Evolutionary conservation across 805 yeast genomes (phyloP), one percentile per base, ranked within the genome.

Genomic region (Tetrapisispora pingtungensis): DNA sequence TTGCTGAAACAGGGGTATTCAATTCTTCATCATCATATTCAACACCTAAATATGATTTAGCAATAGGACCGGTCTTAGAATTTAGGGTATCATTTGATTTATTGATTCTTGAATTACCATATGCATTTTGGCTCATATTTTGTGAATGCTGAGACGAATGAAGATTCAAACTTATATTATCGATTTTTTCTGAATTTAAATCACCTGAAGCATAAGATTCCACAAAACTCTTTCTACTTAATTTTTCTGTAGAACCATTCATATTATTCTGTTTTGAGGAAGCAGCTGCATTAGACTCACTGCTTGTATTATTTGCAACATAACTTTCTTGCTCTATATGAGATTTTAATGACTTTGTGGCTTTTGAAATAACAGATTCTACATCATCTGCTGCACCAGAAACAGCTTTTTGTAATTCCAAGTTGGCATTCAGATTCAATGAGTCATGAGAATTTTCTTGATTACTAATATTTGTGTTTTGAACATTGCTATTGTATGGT

Each of bases 371-470:
- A 19, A 40, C 20, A 2, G 42, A 33, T 17, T 40, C 37, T 4
- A 24, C 12, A 33, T 40, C 42, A 7, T 32, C 28, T 3, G 10
- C 4, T 13, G 24, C 14, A 15, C 22, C 22, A 2, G 37, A 33
- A 7, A 51, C 37, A 31, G 44, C 43, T 7, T 42, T 38, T 18
- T 51, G 46, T 7, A 50, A 47, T 42, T 47, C 49, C 14, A 50
- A 45, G 18, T 51, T 44, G 8, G 59, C 57, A 26, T 52, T 50
- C 18, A 55, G 48, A 38, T 50, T 50, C 19, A 55, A 36, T 33
- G 52, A 51, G 19, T 48, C 51, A n/a, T 18, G 37, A 15, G 4
- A 10, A 30, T 37, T 22, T n/a, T 33, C 44, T n/a, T 40, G 44
- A 31, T 31, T 14, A 7, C 36, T 36, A 4, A 7, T 24, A 31